A percentile compares a stretch with the other conserved stretches of the same genome.
Evolutionary conservation across 305 asterid species (phyloP).

Genomic region (Ajuga reptans): DNA sequence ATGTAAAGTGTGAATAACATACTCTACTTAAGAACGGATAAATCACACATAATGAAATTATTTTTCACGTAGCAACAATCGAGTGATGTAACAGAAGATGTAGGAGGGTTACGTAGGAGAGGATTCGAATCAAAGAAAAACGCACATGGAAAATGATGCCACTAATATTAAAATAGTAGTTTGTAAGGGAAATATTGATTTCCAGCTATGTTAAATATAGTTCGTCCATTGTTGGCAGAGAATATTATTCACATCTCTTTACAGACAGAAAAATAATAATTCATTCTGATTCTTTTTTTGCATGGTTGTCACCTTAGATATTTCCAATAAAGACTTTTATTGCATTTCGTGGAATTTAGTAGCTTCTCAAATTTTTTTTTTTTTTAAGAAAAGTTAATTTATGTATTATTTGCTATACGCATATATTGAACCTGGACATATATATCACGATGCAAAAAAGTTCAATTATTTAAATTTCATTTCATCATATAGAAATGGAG

Average conservation of each 20-base stretch:
- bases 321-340: conserved; percentile 21
- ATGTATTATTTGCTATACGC: not conserved
- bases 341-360: conserved; percentile 17
- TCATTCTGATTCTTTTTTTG: conserved; percentile 47
- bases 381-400: not conserved
- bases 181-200: conserved; percentile 13
- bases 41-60: too few species aligned
- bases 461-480: not conserved
- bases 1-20: too few species aligned
- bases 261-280: conserved; percentile 24
- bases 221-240: conserved; percentile 37
- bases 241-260: conserved; percentile 38
- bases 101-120: too few species aligned
- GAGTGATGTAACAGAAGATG: too few species aligned
- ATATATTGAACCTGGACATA: not conserved
- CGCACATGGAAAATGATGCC: too few species aligned
- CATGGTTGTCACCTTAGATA: conserved; percentile 33
- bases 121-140: too few species aligned
- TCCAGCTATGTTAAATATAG: conserved; percentile 48
- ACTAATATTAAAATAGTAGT: too few species aligned
- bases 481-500: too few species aligned
- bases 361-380: conserved; percentile 16
- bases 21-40: too few species aligned
- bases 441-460: too few species aligned
- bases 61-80: too few species aligned